Percentiles rank a stretch among this genome's conserved stretches.
phyloP scores from a whole-genome alignment of 164 flowering plant genomes.

The Echeveria elegans region DNA sequence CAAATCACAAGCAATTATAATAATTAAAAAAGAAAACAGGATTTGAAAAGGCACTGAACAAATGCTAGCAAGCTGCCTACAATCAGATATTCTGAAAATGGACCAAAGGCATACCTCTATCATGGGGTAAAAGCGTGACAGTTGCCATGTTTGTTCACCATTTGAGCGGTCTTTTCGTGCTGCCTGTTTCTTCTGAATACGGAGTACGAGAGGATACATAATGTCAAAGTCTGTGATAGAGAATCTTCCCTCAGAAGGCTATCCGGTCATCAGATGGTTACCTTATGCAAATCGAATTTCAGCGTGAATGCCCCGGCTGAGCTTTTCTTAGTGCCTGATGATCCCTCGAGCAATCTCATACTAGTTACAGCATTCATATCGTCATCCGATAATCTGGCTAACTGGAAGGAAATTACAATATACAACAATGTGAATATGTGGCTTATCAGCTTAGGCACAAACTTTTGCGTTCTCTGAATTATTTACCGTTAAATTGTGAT shows the following conservation, averaged over 20 bases:
- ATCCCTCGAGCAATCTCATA: slow-evolving; percentile 63
- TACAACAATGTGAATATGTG: neutral
- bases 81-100: neutral
- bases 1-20: neutral
- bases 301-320: slow-evolving; percentile 60
- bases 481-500: neutral
- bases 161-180: slow-evolving; percentile 61
- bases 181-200: slow-evolving; percentile 57
- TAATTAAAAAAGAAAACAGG: neutral
- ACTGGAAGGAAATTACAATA: slow-evolving; percentile 29
- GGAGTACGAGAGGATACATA: slow-evolving; percentile 4
- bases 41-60: no score
- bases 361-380: slow-evolving; percentile 82
- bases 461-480: neutral
- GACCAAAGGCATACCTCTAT: slow-evolving; percentile 52
- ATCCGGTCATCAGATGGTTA: slow-evolving; percentile 15
- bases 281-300: slow-evolving; percentile 86
- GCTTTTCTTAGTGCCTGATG: slow-evolving; percentile 51
- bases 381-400: slow-evolving; percentile 64
- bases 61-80: neutral
- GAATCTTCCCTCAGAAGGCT: no score
- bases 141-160: slow-evolving; percentile 74
- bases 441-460: neutral
- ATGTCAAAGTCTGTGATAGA: neutral
- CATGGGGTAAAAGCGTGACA: slow-evolving; percentile 87